Evolutionary conservation across 2,329 filamentous ascomycete species (phyloP).

Genomic region (Trichoderma breve): DNA sequence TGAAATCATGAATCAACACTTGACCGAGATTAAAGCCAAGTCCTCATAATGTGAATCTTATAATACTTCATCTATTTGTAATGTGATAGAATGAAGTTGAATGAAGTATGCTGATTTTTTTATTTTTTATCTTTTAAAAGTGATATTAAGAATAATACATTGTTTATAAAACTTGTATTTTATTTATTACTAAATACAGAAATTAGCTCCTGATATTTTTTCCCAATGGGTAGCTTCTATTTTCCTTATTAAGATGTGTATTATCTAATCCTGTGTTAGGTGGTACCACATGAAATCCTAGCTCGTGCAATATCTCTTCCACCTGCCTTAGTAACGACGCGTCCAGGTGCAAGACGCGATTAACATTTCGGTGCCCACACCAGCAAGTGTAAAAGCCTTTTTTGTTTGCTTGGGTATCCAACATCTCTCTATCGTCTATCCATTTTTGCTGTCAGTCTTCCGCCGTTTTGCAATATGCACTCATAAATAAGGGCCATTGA

Average conservation of each 20-base stretch:
- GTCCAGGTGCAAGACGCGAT: not conserved
- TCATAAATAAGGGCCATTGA: not conserved
- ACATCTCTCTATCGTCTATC: not conserved
- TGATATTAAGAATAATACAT: not conserved
- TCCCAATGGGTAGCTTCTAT: not conserved
- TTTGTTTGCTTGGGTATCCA: not conserved
- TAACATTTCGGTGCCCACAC: not conserved
- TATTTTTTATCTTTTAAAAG: not conserved
- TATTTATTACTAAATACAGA: not conserved
- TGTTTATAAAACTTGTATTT: not conserved
- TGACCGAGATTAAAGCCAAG: not conserved
- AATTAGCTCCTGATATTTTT: not conserved
- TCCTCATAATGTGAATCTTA: not conserved
- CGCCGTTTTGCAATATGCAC: not conserved
- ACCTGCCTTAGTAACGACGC: not conserved
- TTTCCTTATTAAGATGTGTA: not conserved
- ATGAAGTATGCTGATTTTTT: not conserved
- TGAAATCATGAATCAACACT: not conserved
- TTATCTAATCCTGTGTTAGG: not conserved
- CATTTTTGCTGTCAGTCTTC: not conserved
- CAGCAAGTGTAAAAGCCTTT: not conserved
- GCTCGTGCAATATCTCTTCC: not conserved
- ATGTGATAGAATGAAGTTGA: not conserved
- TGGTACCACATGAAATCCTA: not conserved
- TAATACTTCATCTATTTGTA: not conserved